Conservation (phyloP, 1,284 basidiomycete species). For the Porodaedalea pini region DNA sequence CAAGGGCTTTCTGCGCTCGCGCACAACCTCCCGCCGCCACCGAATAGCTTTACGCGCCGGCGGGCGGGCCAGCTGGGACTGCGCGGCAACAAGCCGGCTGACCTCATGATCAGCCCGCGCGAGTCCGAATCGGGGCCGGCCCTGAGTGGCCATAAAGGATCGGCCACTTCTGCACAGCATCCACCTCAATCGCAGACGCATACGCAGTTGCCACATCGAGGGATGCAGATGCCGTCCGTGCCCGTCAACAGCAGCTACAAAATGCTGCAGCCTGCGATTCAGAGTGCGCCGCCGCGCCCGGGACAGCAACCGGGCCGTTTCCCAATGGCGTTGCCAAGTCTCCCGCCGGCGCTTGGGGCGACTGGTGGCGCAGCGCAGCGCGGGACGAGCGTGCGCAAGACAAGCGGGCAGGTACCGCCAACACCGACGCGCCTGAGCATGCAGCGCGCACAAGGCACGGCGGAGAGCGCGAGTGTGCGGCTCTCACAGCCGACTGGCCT, state of each 20-base stretch:
- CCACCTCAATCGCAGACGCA: neutral
- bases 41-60: conserved; percentile 71
- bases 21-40: conserved; percentile 53
- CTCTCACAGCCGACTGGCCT: conserved; percentile 23
- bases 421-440: conserved; percentile 65
- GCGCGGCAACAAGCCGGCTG: conserved; percentile 67
- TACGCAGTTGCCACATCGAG: neutral
- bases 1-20: conserved; percentile 17
- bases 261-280: conserved; percentile 59
- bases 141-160: neutral
- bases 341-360: conserved; percentile 50
- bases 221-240: neutral
- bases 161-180: neutral
- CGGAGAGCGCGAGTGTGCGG: conserved; percentile 19
- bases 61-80: conserved; percentile 57
- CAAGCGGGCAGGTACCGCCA: conserved; percentile 50
- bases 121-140: conserved; percentile 42
- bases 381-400: conserved; percentile 5
- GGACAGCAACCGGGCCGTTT: conserved; percentile 38
- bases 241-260: conserved; percentile 25
- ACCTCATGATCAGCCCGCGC: conserved; percentile 69
- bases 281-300: conserved; percentile 67
- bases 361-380: conserved; percentile 40
- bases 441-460: conserved; percentile 30
- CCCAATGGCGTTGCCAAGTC: conserved; percentile 61